These are phyloP conservation scores for Cadophora sp. DNA, from an alignment of 2,329 filamentous ascomycete genomes.

Conservation along the genomic window DNA sequence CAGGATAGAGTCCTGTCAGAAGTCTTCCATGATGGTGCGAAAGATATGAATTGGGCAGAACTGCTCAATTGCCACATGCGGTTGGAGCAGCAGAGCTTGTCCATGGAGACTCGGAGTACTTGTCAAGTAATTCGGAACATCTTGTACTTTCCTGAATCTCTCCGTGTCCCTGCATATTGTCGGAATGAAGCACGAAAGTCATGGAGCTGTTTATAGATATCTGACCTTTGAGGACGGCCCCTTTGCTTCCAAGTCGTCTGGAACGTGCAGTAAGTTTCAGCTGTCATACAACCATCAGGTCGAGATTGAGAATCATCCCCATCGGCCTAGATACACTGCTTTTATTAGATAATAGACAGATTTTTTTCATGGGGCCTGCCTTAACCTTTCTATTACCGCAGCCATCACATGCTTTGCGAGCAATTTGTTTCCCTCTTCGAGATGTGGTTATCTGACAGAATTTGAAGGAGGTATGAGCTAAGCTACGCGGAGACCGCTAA, in stretches of 20 bases:
- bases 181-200: neutral
- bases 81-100: neutral
- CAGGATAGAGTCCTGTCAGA: neutral
- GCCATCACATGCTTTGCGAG: neutral
- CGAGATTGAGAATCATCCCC: neutral
- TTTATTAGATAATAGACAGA: neutral
- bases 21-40: neutral
- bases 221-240: neutral
- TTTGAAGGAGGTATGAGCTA: neutral
- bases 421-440: neutral
- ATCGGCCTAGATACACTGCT: neutral
- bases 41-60: neutral
- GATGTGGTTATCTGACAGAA: neutral
- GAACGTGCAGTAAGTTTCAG: neutral
- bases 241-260: neutral
- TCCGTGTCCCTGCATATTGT: neutral
- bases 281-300: neutral
- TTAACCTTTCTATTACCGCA: neutral
- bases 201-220: neutral
- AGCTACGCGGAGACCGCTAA: too few species aligned
- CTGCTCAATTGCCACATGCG: neutral
- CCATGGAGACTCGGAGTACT: neutral
- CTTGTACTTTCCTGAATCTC: neutral
- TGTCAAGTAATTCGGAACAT: neutral
- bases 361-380: neutral